Evolutionary conservation across 441 rosid genomes (phyloP).

Genomic region (Pelargonium fulgidum): DNA sequence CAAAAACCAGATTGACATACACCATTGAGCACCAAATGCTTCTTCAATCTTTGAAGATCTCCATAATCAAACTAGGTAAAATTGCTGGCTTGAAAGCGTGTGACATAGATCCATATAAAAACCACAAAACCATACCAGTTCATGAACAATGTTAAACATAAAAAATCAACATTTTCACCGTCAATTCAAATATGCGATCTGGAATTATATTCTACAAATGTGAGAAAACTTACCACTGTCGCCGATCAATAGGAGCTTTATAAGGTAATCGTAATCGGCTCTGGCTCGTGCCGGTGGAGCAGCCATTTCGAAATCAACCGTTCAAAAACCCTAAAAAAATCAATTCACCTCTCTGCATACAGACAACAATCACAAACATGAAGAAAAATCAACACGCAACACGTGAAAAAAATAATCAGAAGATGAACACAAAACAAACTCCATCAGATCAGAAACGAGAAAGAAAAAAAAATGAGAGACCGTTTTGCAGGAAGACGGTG

Average conservation of each 20-base stretch:
- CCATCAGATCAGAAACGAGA: slow-evolving; percentile 30
- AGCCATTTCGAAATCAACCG: slow-evolving; percentile 38
- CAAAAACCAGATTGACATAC: slow-evolving; percentile 1
- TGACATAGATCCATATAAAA: not conserved
- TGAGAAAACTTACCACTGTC: slow-evolving; percentile 42
- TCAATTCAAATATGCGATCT: not conserved
- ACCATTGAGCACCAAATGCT: not conserved
- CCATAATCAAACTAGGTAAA: not conserved
- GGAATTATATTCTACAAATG: not conserved
- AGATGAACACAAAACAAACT: not conserved
- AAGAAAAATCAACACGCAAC: slow-evolving; percentile 20
- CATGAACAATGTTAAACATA: not conserved
- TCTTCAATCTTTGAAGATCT: not conserved
- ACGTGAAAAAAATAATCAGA: slow-evolving; percentile 13
- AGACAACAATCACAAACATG: slow-evolving; percentile 14
- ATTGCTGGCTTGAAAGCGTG: not conserved
- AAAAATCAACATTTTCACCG: not conserved
- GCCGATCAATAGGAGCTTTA: slow-evolving; percentile 64
- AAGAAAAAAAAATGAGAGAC: not conserved
- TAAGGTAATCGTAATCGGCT: slow-evolving; percentile 65
- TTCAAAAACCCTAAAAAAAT: not conserved
- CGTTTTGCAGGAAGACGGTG: too few species aligned
- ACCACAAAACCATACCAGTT: not conserved
- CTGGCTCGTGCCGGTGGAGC: slow-evolving; percentile 67
- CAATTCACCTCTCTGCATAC: not conserved